Base-by-base conservation (phyloP, 164 flowering plant genomes). In the Tinospora cordifolia region DNA sequence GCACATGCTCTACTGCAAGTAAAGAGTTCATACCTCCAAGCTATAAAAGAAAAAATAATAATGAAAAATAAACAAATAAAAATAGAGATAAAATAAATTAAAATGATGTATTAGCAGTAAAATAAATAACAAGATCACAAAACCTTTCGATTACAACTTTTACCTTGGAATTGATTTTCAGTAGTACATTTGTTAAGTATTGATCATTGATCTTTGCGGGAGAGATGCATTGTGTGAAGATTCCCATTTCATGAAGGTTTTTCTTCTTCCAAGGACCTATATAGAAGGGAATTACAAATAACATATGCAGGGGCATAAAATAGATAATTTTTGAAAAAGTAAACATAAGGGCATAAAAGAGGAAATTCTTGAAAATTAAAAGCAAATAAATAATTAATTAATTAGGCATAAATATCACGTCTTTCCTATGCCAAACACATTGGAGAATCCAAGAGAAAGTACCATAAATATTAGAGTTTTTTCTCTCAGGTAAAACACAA, bases 261-360 rank as follows among this genome's bases (percentile, higher is more conserved):
- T 78, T 87, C 78, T 76, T 88, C 84, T 92, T 92, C 98, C 98
- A 92, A 49, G 98, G 98, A 11, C 96, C 98, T 88, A n/a, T 27
- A 73, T 8, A 62, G 38, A 62, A 65, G 57, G 39, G 6, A 68
- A n/a, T 30, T 1, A 64, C n/a, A 62, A 24, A 67, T 12, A 62
- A 22, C 19, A 3, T 57, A 24, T 8, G 63, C 26, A 60, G 9
- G 21, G 27, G 11, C 14, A 8, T 8, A 38, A 26, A 34, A 22
- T 65, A 0, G 68, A 69, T 21, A 62, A 58, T 27, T 14, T 17
- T 44, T 41, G 9, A 19, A 12, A 12, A 30, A 63, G 34, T 51
- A 78, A 57, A n/a, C n/a, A n/a, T n/a, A n/a, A n/a, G 21, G 27
- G 11, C 14, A 8, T 8, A 38, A 26, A 34, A 22, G 67, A 0